These are phyloP conservation scores for Berkeleyomyces basicola DNA, from an alignment of 2,329 filamentous ascomycete species.

Conservation along the genomic window DNA sequence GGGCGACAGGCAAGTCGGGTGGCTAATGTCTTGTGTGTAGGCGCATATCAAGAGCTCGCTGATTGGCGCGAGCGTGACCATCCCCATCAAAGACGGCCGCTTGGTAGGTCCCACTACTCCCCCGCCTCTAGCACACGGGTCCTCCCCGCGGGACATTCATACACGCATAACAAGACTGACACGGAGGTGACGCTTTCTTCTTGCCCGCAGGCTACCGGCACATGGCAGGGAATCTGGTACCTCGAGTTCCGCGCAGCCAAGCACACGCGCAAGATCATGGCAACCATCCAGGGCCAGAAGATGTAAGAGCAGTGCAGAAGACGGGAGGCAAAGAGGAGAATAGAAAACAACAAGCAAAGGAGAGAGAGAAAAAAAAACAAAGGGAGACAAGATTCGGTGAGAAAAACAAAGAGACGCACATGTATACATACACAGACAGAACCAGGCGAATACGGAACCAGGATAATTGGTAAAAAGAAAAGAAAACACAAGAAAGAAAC, in stretches of 20 bases:
- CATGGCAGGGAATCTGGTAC: slow-evolving; percentile 87
- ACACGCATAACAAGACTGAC: not conserved
- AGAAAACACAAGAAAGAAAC: not conserved
- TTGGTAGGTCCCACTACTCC: slow-evolving; percentile 32
- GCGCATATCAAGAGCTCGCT: slow-evolving; percentile 88
- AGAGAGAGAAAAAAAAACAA: not conserved
- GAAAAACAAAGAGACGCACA: not conserved
- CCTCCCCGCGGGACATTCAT: not conserved
- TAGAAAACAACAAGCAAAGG: not conserved
- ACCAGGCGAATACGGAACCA: not conserved
- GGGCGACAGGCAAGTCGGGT: too few relatives aligned
- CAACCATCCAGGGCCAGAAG: slow-evolving; percentile 85
- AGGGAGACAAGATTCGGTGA: not conserved
- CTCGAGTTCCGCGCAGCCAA: slow-evolving; percentile 67
- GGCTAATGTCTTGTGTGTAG: slow-evolving; percentile 22
- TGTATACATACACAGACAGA: not conserved
- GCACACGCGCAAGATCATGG: slow-evolving; percentile 69
- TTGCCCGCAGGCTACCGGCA: slow-evolving; percentile 36
- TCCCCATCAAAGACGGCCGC: slow-evolving; percentile 77
- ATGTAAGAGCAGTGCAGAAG: slow-evolving; percentile 19
- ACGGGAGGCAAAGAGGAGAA: slow-evolving; percentile 52
- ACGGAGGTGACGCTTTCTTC: not conserved
- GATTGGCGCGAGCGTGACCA: slow-evolving; percentile 73
- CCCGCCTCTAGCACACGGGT: not conserved
- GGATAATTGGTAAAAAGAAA: not conserved